Evolutionary conservation across 768 basidiomycete genomes (phyloP), one percentile per base, ranked within the genome.

Genomic region (Lactarius akahatsu): DNA sequence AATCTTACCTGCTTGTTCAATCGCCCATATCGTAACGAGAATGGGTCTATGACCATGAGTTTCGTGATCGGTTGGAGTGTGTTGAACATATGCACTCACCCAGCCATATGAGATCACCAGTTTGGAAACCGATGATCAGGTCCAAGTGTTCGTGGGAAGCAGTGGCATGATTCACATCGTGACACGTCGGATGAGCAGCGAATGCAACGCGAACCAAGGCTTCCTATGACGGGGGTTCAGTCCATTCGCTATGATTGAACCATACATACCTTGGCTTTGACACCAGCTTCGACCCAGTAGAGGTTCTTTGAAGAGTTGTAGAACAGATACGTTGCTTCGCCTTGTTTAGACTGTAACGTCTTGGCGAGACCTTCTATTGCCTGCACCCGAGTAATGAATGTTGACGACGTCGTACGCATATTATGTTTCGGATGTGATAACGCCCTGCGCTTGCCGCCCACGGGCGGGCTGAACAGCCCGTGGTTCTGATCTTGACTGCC

Each of bases 101-200:
- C 63, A 98, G 81, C 97, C 97, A 98, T 58, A 98, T 78, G 43
- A 99, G 80, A 78, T 99, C 97, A n/a, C 97, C 97, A 0, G 95
- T 92, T 68, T 81, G 83, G 74, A 97, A 98, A 6, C 96, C 97
- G 72, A 98, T 90, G 65, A 98, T 84, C 7, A 97, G 81, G 72
- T 98, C 96, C 40, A 98, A 77, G 54, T 87, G 85, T 50, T 94
- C 89, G 13, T 89, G 78, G 3, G 87, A 88, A 8, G 91, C 86
- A 2, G 96, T 97, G 2, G 84, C 76, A 6, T 80, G 75, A 71
- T 97, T 96, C 36, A 96, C 87, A 72, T 94, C 89, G 75, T 96
- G 93, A 74, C 94, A 96, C 1, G 96, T 97, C 5, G 94, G 94
- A 71, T 89, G 84, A 16, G 89, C 86, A 56, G 91, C 87, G 77